A percentile compares a stretch with the other conserved stretches of the same genome.
Conservation (phyloP, 2,329 filamentous ascomycete species). For the Alternaria conjuncta region DNA sequence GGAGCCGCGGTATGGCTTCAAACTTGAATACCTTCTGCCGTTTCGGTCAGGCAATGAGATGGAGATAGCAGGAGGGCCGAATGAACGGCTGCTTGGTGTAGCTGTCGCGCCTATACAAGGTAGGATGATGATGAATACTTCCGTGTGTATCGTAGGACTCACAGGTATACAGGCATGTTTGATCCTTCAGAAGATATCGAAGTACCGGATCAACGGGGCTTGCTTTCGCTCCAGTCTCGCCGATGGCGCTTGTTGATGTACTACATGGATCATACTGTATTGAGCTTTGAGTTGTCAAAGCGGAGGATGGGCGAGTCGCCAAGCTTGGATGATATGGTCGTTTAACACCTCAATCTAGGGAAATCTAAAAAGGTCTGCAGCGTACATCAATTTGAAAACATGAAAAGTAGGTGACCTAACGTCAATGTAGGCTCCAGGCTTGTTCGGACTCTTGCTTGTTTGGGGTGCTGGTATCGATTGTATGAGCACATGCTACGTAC, state of each 20-base stretch:
- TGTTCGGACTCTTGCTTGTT: background rate
- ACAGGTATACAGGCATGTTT: background rate
- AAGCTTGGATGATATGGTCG: constrained; percentile 31
- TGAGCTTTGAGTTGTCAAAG: constrained; percentile 70
- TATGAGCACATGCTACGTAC: background rate
- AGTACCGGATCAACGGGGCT: background rate
- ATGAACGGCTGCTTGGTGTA: constrained; percentile 66
- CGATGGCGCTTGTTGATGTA: constrained; percentile 74
- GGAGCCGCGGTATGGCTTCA: constrained; percentile 52
- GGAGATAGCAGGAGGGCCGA: constrained; percentile 7
- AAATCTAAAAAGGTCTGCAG: background rate
- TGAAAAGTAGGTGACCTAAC: background rate
- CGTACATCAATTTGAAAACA: background rate
- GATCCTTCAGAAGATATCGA: background rate
- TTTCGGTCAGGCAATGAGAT: constrained; percentile 25
- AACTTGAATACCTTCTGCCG: constrained; percentile 65
- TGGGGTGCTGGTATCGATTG: background rate
- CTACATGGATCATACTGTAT: constrained; percentile 71
- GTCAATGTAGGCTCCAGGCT: background rate
- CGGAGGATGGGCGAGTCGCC: constrained; percentile 9
- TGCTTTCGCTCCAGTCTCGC: background rate
- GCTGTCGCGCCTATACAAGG: constrained; percentile 70
- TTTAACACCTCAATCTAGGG: constrained; percentile 12
- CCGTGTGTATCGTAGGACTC: background rate
- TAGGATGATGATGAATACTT: constrained; percentile 12